A percentile compares a stretch with the other conserved stretches of the same genome.
phyloP scores from a whole-genome alignment of 352 stramenopile species.

The Globisporangium viniferum region DNA sequence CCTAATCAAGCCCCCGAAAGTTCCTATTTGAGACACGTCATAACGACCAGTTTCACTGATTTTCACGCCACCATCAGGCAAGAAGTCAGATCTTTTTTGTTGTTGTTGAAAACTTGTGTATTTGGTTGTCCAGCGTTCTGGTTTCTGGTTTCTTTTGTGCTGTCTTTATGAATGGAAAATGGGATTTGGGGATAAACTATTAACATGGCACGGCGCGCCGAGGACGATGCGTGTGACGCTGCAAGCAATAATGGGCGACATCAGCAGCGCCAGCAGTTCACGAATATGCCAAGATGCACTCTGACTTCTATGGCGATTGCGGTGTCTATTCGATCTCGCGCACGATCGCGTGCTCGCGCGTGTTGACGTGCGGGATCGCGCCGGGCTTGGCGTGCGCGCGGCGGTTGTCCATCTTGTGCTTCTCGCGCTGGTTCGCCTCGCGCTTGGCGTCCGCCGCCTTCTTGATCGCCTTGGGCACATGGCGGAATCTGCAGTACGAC shows the following conservation, averaged over 20 bases:
- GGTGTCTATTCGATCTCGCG: constrained; percentile 71
- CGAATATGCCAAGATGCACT: neutral
- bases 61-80: neutral
- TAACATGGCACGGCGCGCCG: too few relatives aligned
- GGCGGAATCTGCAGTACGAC: constrained; percentile 72
- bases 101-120: neutral
- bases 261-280: neutral
- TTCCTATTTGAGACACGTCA: neutral
- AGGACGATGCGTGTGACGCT: too few relatives aligned
- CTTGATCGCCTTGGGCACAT: constrained; percentile 98
- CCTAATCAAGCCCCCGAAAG: neutral
- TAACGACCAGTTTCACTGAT: too few relatives aligned
- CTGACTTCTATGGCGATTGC: neutral
- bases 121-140: neutral
- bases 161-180: neutral
- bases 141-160: neutral
- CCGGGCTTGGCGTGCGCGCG: constrained; percentile 76
- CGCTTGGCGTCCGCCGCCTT: constrained; percentile 92
- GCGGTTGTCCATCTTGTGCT: constrained; percentile 85
- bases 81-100: neutral
- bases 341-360: constrained; percentile 73
- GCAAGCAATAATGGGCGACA: neutral
- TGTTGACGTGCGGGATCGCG: constrained; percentile 69
- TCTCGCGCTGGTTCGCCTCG: constrained; percentile 73
- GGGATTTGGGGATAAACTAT: neutral